These are phyloP conservation scores for Hypericum perforatum DNA, from an alignment of 345 rosid species.

Conservation along the genomic window DNA sequence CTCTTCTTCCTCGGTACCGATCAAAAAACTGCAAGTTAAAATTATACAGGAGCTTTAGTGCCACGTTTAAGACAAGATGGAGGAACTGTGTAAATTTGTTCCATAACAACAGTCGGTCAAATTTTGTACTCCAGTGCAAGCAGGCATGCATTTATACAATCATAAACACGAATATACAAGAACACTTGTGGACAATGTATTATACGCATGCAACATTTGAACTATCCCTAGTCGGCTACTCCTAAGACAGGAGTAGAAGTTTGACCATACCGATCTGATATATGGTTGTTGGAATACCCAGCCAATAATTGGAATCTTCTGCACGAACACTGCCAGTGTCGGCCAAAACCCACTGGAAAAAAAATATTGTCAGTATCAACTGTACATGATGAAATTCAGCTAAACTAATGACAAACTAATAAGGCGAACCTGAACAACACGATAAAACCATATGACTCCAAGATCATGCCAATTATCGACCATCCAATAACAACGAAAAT, in stretches of 20 bases:
- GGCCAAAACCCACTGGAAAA: slow-evolving; percentile 96
- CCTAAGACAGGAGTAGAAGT: neutral
- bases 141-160: too few species aligned
- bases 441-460: slow-evolving; percentile 82
- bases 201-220: neutral
- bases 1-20: slow-evolving; percentile 43
- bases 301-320: slow-evolving; percentile 92
- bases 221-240: neutral
- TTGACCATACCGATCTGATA: slow-evolving; percentile 60
- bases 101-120: too few species aligned
- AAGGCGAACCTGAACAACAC: slow-evolving; percentile 74
- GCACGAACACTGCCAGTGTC: slow-evolving; percentile 75
- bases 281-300: slow-evolving; percentile 81
- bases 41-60: slow-evolving; percentile 4
- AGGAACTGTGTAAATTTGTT: too few species aligned
- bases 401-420: neutral
- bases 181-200: neutral
- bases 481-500: slow-evolving; percentile 79
- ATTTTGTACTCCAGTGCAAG: too few species aligned
- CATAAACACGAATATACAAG: too few species aligned
- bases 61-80: neutral
- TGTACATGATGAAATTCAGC: neutral
- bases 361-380: slow-evolving; percentile 16
- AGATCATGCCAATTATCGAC: slow-evolving; percentile 84
- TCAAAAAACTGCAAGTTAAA: slow-evolving; percentile 43